Base-by-base conservation (phyloP, 2,329 filamentous ascomycete species). In the Dryadomyces quercus-mongolicae region DNA sequence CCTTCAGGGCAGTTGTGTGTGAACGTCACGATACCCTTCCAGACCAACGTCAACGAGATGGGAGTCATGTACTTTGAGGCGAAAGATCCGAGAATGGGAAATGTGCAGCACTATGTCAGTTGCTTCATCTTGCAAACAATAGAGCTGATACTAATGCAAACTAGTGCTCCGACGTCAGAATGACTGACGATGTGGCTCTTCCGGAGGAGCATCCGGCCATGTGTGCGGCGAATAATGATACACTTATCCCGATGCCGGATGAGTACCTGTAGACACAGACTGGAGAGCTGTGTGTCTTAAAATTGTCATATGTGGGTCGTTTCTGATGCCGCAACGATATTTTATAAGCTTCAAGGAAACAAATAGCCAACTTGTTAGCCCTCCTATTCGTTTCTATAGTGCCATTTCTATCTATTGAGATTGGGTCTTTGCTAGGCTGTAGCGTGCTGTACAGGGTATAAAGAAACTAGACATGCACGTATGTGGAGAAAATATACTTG, bases 41-140 rank as follows among this genome's bases (percentile, higher is more conserved):
- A 31, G 38, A 52, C 50, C 8, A 9, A 15, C 2, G 13, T 18
- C 21, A 6, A 44, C 50, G 50, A 52, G 50, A 52, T 52, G 38
- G 50, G 50, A 2, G 50, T 52, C 40, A 44, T 52, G 50, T 52
- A 52, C 50, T 52, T 52, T 31, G 50, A 52, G 42, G 40, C 50
- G 2, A 44, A 5, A 40, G 50, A 52, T 18, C 50, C 50, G 25
- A n/a, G 36, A 16, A 52, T 40, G n/a, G 50, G 50, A 2, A n/a
- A 45, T 16, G 50, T 52, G 40, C 20, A 52, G 36, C 15, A 52
- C 21, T 40, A 45, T 45, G 50, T 52, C 7, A 8, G 50, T 52
- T 44, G 6, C 38, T 21, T 16, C 34, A 3, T 3, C 21, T 44
- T 44, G 36, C 7, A 16, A 40, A 16, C 15, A 16, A 9, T 9